Conservation (phyloP, 2,329 filamentous ascomycete species). For the Aspergillus jensenii region DNA sequence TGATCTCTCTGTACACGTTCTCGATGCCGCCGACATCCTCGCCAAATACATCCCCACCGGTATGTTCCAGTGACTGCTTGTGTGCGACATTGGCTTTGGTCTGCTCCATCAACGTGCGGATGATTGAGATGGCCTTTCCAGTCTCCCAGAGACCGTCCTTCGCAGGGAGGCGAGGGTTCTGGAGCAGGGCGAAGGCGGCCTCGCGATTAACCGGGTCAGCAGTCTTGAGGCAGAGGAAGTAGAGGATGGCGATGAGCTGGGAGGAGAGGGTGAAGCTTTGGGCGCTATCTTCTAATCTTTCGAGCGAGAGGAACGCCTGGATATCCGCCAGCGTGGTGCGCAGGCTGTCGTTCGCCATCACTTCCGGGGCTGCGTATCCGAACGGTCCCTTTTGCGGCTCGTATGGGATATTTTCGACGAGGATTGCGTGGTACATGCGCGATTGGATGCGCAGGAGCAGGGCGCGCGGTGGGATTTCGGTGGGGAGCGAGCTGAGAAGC, state of each 20-base stretch:
- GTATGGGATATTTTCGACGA: constrained; percentile 12
- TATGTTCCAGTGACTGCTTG: not conserved
- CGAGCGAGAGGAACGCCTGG: not conserved
- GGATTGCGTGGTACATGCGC: constrained; percentile 14
- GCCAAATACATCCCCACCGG: not conserved
- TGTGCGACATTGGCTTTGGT: too few relatives aligned
- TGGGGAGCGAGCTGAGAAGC: not conserved
- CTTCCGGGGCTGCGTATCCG: not conserved
- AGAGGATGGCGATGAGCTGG: constrained; percentile 23
- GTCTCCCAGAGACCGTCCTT: constrained; percentile 27
- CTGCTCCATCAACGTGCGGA: constrained; percentile 7
- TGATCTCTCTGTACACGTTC: not conserved
- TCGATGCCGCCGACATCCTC: not conserved
- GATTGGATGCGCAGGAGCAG: constrained; percentile 16
- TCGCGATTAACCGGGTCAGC: constrained; percentile 9
- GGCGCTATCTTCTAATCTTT: not conserved
- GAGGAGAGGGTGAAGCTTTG: constrained; percentile 23
- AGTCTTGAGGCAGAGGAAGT: constrained; percentile 25
- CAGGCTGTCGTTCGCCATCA: not conserved
- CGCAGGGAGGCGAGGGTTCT: constrained; percentile 13
- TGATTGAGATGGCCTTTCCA: constrained; percentile 13
- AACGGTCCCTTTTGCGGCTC: not conserved
- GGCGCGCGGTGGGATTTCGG: not conserved
- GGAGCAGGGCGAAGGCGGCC: constrained; percentile 17
- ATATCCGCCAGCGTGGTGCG: not conserved